phyloP scores from a whole-genome alignment of 352 stramenopile genomes.

The Phytophthora macrochlamydospora region DNA sequence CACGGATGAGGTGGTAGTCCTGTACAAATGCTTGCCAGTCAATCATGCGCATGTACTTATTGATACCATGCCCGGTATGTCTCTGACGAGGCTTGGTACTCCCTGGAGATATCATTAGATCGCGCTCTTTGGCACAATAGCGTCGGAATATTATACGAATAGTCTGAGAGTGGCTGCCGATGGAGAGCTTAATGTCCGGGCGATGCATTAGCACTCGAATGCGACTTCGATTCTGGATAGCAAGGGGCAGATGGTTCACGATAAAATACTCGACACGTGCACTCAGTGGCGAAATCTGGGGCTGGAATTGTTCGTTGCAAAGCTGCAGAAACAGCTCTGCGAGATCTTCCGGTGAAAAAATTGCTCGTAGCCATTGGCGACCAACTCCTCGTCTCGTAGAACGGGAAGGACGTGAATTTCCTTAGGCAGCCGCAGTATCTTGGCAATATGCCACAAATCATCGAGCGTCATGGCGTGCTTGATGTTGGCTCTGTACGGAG shows the following conservation, averaged over 20 bases:
- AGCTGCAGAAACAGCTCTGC: constrained; percentile 69
- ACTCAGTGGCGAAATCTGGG: constrained; percentile 52
- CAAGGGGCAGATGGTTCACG: constrained; percentile 52
- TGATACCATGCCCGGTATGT: constrained; percentile 43
- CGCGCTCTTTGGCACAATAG: constrained; percentile 72
- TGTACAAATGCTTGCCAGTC: constrained; percentile 76
- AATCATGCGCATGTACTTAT: constrained; percentile 67
- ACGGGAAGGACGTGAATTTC: constrained; percentile 65
- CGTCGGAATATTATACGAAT: constrained; percentile 76
- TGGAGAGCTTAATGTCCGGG: constrained; percentile 54
- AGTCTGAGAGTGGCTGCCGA: constrained; percentile 59
- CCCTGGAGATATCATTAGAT: constrained; percentile 27
- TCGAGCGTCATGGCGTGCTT: constrained; percentile 62
- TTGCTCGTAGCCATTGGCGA: constrained; percentile 50
- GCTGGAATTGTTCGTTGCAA: constrained; percentile 82
- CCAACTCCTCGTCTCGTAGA: constrained; percentile 60
- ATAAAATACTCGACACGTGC: constrained; percentile 69
- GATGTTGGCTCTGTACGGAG: constrained; percentile 38
- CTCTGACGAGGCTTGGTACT: constrained; percentile 23
- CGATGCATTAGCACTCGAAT: constrained; percentile 63
- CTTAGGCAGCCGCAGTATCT: constrained; percentile 56
- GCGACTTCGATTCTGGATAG: constrained; percentile 55
- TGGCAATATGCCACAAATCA: constrained; percentile 74
- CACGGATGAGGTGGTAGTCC: constrained; percentile 70
- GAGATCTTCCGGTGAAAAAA: constrained; percentile 69